Base-by-base conservation (phyloP, 768 basidiomycete genomes). In the Pleurotus ostreatus region DNA sequence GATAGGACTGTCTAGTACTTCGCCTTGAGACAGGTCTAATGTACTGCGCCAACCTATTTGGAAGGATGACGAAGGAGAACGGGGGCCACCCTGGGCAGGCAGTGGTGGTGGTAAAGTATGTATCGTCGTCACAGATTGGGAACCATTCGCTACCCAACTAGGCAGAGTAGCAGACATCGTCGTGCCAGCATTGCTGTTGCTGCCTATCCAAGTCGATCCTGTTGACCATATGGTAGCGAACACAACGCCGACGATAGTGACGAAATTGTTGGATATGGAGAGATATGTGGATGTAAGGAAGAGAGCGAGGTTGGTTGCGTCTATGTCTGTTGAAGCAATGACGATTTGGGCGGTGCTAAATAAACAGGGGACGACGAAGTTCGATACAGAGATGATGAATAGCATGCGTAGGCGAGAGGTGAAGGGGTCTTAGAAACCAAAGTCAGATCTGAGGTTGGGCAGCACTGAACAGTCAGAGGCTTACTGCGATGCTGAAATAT, bases 361-460 rank as follows among this genome's bases (percentile, higher is more conserved):
- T 25, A 74, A 53, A 23, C 67, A 65, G 12, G 74, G 75, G 60
- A 75, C 69, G 39, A 75, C 65, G 60, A 75, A 75, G 58, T 73
- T 75, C 1, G 70, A 64, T 11, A 66, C 48, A 0, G 73, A 68
- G 54, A 76, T 71, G 43, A 66, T 64, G 61, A 75, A 75, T 12
- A 75, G 60, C 16, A 61, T 65, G 15, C 63, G 66, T 16, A 74
- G 30, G 18, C 66, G 66, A 2, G 61, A 52, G 16, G 65, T 55
- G 16, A 66, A 46, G 44, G 53, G 60, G 40, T 61, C 63, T 66
- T 49, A 9, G 9, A 34, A 34, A 11, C 11, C 30, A 9, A 34
- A 34, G 30, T 34, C 8, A 34, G 30, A 34, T 34, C 9, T 3
- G 30, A 11, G 30, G 30, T 34, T 34, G 30, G 11, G 9, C 30